Conservation (phyloP, 768 basidiomycete genomes). For the Tephrocybe sp. region DNA sequence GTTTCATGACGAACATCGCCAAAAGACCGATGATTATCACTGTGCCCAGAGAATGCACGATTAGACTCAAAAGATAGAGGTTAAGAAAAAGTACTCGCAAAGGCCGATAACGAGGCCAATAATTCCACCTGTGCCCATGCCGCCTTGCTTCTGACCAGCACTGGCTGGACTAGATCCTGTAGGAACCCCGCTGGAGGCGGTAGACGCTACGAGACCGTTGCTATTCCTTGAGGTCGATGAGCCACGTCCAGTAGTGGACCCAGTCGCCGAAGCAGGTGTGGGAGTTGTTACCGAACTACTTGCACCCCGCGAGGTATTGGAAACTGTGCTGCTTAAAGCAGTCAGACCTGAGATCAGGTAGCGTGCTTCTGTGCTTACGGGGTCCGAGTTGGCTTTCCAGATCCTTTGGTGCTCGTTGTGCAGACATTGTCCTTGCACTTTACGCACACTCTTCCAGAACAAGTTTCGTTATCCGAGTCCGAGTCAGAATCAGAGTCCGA, state of each 20-base stretch:
- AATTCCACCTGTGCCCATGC: conserved; percentile 19
- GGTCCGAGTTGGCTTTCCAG: background rate
- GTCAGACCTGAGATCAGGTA: background rate
- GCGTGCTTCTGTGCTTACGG: background rate
- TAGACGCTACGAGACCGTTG: background rate
- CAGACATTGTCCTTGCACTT: conserved; percentile 6
- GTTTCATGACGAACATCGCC: conserved; percentile 13
- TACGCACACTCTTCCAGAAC: conserved; percentile 14
- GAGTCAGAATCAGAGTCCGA: conserved; percentile 22
- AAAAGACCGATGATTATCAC: conserved; percentile 7
- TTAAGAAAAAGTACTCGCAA: conserved; percentile 7
- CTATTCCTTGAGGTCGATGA: background rate
- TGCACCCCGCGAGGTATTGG: background rate
- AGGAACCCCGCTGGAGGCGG: background rate
- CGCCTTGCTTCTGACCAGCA: conserved; percentile 8
- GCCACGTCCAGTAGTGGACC: background rate
- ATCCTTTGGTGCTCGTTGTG: conserved; percentile 7
- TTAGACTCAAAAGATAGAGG: background rate
- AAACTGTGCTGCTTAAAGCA: background rate
- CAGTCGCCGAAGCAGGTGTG: background rate
- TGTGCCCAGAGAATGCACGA: background rate
- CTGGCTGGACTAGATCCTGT: background rate
- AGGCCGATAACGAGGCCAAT: conserved; percentile 18
- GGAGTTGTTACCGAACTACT: background rate
- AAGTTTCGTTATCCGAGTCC: conserved; percentile 13